Conservation (phyloP, 768 basidiomycete species). For the Filobasidium floriforme region DNA sequence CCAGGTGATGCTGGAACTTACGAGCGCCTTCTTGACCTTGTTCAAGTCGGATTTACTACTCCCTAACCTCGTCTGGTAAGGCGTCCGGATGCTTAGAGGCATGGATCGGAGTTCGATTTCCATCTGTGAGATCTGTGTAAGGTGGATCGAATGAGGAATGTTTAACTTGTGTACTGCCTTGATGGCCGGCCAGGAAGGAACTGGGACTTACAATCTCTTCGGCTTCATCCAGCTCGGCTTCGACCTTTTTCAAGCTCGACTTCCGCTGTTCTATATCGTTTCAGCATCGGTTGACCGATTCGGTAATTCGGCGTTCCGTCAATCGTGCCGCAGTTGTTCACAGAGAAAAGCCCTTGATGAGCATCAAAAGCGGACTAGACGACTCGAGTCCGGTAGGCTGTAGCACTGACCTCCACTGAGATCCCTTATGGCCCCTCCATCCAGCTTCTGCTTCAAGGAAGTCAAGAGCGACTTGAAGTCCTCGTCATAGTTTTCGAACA, state of each 20-base stretch:
- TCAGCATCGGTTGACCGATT: neutral
- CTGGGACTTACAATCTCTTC: constrained; percentile 74
- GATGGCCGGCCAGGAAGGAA: neutral
- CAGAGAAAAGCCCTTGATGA: neutral
- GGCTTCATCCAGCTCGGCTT: constrained; percentile 95
- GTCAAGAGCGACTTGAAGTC: constrained; percentile 79
- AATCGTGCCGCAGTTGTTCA: too few species aligned
- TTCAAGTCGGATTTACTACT: constrained; percentile 67
- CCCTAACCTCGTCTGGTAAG: constrained; percentile 68
- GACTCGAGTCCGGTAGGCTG: neutral
- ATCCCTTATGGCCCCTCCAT: constrained; percentile 56
- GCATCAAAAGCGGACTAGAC: neutral
- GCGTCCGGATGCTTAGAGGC: constrained; percentile 69
- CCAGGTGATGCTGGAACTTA: constrained; percentile 38
- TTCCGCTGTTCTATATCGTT: constrained; percentile 64
- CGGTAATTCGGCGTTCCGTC: too few species aligned
- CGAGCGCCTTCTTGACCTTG: constrained; percentile 64
- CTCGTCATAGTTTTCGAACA: constrained; percentile 62
- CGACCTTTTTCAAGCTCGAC: constrained; percentile 68
- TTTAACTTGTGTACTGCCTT: neutral
- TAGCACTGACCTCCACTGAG: constrained; percentile 59
- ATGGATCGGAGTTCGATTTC: constrained; percentile 95
- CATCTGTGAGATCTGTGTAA: constrained; percentile 91
- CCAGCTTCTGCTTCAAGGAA: constrained; percentile 68
- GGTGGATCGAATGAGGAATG: neutral